phyloP scores from a whole-genome alignment of 2,329 filamentous ascomycete genomes.

The Clonostachys chloroleuca region DNA sequence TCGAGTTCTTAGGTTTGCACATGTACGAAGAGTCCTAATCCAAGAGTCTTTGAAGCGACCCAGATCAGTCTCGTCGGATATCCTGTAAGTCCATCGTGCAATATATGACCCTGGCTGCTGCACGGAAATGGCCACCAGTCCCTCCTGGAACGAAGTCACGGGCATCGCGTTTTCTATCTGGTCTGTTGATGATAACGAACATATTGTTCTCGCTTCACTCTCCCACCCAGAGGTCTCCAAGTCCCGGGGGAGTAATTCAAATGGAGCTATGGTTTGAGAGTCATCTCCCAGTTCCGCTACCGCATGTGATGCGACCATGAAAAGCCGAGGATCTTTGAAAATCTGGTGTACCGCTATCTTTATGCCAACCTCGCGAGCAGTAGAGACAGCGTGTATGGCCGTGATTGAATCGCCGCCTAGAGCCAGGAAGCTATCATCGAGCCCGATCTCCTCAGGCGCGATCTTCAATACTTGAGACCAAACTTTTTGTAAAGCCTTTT shows the following conservation, averaged over 20 bases:
- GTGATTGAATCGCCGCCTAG: slow-evolving; percentile 15
- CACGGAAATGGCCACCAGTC: slow-evolving; percentile 39
- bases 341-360: not conserved
- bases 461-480: slow-evolving; percentile 36
- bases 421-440: slow-evolving; percentile 13
- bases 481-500: slow-evolving; percentile 19
- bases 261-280: slow-evolving; percentile 4
- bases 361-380: not conserved
- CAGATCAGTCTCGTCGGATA: slow-evolving; percentile 9
- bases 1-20: slow-evolving; percentile 4
- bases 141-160: slow-evolving; percentile 37
- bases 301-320: not conserved
- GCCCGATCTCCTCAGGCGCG: slow-evolving; percentile 16
- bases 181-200: no score
- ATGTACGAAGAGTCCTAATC: slow-evolving; percentile 4
- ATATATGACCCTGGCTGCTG: slow-evolving; percentile 26
- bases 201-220: no score
- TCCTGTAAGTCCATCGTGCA: slow-evolving; percentile 13
- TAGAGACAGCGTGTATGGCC: slow-evolving; percentile 4
- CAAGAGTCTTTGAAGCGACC: slow-evolving; percentile 15
- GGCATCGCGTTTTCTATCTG: not conserved
- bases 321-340: slow-evolving; percentile 1
- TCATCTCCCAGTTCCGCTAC: not conserved
- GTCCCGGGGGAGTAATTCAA: slow-evolving; percentile 7
- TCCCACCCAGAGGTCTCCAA: not conserved